A percentile compares a stretch with the other conserved stretches of the same genome.
Evolutionary conservation across 2,329 filamentous ascomycete genomes (phyloP).

Genomic region (Paracorniculantispora psalliotae): DNA sequence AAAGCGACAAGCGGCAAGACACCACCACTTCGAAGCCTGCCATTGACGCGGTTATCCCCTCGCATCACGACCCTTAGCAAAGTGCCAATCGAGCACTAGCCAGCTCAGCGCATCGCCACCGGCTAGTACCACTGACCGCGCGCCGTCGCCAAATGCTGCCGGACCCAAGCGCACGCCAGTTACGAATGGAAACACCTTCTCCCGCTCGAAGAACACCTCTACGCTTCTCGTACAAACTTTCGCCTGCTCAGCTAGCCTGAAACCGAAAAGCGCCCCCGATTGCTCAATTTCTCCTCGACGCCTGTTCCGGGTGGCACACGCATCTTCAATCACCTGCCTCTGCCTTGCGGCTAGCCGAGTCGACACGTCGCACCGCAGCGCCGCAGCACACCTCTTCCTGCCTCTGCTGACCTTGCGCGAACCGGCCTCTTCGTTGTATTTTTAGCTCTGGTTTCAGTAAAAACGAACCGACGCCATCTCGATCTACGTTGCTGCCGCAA

Average conservation of each 20-base stretch:
- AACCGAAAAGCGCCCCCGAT: not conserved
- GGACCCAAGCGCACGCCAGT: not conserved
- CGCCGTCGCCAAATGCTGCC: slow-evolving; percentile 3
- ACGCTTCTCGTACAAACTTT: not conserved
- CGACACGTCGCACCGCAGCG: slow-evolving; percentile 5
- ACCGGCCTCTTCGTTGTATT: not conserved
- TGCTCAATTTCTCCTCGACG: not conserved
- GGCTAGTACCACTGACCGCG: not conserved
- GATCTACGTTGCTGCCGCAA: not conserved
- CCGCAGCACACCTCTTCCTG: not conserved
- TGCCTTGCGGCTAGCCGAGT: not conserved
- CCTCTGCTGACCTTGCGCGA: not conserved
- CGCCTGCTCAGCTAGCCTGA: not conserved
- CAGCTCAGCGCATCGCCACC: not conserved
- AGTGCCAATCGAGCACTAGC: not conserved
- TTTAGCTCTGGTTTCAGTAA: not conserved
- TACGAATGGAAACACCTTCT: slow-evolving; percentile 1
- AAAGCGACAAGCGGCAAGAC: not conserved
- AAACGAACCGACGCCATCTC: not conserved
- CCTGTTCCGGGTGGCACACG: not conserved
- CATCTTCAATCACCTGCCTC: not conserved
- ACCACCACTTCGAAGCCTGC: not conserved
- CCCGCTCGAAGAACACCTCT: not conserved
- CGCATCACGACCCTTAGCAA: not conserved
- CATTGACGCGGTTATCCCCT: not conserved